Evolutionary conservation across 345 rosid species (phyloP).

Genomic region (Eucalyptus leucophloia): DNA sequence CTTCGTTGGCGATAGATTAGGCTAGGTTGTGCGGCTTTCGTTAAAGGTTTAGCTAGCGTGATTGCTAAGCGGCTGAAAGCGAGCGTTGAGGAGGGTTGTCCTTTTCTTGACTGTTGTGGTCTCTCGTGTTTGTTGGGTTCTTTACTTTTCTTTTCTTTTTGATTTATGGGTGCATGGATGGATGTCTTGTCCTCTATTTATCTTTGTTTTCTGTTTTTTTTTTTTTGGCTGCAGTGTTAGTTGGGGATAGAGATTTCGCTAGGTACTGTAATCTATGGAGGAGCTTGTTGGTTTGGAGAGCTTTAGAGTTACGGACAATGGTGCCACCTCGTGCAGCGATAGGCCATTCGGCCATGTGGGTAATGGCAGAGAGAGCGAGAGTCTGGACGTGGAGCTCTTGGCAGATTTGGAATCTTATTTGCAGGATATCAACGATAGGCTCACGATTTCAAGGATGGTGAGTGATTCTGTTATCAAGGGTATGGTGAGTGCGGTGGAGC

Average conservation of each 20-base stretch:
- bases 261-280: slow-evolving; percentile 8
- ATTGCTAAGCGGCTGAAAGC: neutral
- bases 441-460: slow-evolving; percentile 69
- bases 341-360: neutral
- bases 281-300: slow-evolving; percentile 1
- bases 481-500: slow-evolving; percentile 50
- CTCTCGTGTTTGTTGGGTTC: neutral
- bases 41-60: neutral
- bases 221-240: neutral
- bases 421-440: slow-evolving; percentile 43
- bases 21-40: neutral
- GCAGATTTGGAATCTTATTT: slow-evolving; percentile 49
- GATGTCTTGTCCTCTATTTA: neutral
- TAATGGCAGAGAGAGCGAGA: slow-evolving; percentile 30
- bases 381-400: slow-evolving; percentile 24
- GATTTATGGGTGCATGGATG: neutral
- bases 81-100: neutral
- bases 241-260: neutral
- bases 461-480: slow-evolving; percentile 70
- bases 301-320: slow-evolving; percentile 9
- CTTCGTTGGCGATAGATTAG: neutral
- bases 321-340: neutral
- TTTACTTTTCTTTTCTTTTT: neutral
- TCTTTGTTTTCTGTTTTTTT: neutral
- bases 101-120: neutral